phyloP scores from a whole-genome alignment of 495 filamentous ascomycete species.

The Niebla homalea region DNA sequence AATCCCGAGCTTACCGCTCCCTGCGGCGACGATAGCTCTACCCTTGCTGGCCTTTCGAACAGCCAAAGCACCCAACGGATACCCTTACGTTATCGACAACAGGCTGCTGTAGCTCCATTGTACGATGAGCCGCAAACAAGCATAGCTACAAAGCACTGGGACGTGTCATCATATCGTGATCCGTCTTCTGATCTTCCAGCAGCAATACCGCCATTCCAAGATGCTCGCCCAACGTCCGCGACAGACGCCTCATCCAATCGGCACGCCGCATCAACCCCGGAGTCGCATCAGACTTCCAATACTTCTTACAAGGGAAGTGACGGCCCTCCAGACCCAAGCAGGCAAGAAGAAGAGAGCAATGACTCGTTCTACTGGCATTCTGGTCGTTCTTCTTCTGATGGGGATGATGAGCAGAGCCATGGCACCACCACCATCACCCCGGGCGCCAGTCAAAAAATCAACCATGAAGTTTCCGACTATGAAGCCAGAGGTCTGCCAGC shows the following conservation, averaged over 20 bases:
- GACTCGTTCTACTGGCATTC: constrained; percentile 19
- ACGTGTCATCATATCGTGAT: not conserved
- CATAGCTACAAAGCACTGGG: constrained; percentile 7
- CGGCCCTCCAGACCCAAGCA: not conserved
- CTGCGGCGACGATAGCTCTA: too few relatives aligned
- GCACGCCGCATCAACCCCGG: constrained; percentile 7
- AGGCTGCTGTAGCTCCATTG: constrained; percentile 6
- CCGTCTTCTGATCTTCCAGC: constrained; percentile 8
- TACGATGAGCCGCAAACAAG: not conserved
- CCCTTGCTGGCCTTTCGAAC: not conserved
- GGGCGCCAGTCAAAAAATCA: not conserved
- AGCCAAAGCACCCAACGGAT: not conserved
- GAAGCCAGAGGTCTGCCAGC: not conserved
- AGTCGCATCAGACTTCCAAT: constrained; percentile 15
- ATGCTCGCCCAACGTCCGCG: constrained; percentile 7
- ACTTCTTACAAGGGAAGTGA: constrained; percentile 13
- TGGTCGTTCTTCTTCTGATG: constrained; percentile 13
- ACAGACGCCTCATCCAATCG: constrained; percentile 10
- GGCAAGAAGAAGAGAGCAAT: constrained; percentile 8
- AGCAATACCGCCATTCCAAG: constrained; percentile 3
- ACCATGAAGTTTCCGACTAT: not conserved
- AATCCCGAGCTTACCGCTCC: not conserved
- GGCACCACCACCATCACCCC: constrained; percentile 7
- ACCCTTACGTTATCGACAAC: not conserved
- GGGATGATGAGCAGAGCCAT: constrained; percentile 8